Evolutionary conservation across 2,329 filamentous ascomycete species (phyloP), one percentile per base, ranked within the genome.

Genomic region (Penicillium glabrum): DNA sequence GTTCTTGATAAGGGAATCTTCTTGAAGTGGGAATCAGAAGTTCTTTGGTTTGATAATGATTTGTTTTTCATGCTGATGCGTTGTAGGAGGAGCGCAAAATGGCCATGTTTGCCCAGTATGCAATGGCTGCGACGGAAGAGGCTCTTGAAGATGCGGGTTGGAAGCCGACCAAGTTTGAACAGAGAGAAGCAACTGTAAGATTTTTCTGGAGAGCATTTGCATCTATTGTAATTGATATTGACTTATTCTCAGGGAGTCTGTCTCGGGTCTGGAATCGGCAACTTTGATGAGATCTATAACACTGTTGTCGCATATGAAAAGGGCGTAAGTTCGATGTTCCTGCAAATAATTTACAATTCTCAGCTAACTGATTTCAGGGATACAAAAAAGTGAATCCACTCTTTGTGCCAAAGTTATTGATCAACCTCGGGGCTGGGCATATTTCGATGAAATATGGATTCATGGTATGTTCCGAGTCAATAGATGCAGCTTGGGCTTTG

Each of bases 351-450:
- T 23, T 11, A 6, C 16, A 35, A 5, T 21, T 14, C 8, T 8
- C 24, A 19, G n/a, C 50, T 53, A 21, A 53, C 37, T 57, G 13
- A 43, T 24, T 46, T 10, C 21, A 95, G 90, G 93, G 93, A 61
- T 96, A 97, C 73, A 91, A 86, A 65, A 96, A 95, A 69, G 90
- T 98, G 2, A 96, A 93, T 33, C 95, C 95, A 1, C 79, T 96
- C 3, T 98, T 99, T 70, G 92, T 98, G 8, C 95, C 95, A 7
- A 89, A 91, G 65, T 86, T 98, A 8, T 82, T 99, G 49, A 96
- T 96, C 76, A 99, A 99, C 72, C 84, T 99, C 64, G 95, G 91
- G 0, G 95, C 95, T 10, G 95, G 95, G 0, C 93, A 98, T 71
- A 87, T 98, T 37, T 93, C 93, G 26, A 98, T 99, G 87, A 89